phyloP scores from a whole-genome alignment of 768 basidiomycete genomes.

The Naganishia randhawae region DNA sequence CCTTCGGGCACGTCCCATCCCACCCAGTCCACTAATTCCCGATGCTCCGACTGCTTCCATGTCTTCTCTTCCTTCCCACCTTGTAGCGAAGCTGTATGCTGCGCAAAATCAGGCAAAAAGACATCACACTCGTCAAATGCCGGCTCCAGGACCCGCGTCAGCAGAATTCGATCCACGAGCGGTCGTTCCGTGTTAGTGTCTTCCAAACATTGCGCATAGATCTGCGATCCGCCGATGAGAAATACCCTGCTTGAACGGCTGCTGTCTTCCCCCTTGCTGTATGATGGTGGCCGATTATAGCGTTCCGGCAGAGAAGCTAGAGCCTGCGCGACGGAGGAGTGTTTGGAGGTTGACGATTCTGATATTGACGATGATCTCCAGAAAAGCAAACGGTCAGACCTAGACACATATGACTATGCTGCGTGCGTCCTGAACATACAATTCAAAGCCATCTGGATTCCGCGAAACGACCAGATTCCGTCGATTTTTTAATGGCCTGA shows the following conservation, averaged over 20 bases:
- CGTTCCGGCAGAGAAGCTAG: constrained; percentile 26
- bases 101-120: constrained; percentile 70
- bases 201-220: constrained; percentile 68
- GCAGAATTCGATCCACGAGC: constrained; percentile 72
- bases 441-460: constrained; percentile 56
- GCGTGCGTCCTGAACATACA: constrained; percentile 14
- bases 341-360: background rate
- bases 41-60: constrained; percentile 59
- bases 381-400: background rate
- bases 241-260: constrained; percentile 56
- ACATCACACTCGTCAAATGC: constrained; percentile 79
- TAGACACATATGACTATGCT: background rate
- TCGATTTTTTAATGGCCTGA: constrained; percentile 72
- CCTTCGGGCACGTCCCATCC: constrained; percentile 75
- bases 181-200: background rate
- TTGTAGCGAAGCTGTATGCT: constrained; percentile 32
- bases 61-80: constrained; percentile 31
- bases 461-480: constrained; percentile 73
- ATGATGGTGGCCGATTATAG: constrained; percentile 2
- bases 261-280: constrained; percentile 2
- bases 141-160: constrained; percentile 76
- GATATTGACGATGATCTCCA: background rate
- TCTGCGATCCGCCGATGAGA: constrained; percentile 84
- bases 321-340: constrained; percentile 33
- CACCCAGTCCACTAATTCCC: constrained; percentile 69